Conservation (phyloP, 2,329 filamentous ascomycete species). For the Mycosphaerella sp. region DNA sequence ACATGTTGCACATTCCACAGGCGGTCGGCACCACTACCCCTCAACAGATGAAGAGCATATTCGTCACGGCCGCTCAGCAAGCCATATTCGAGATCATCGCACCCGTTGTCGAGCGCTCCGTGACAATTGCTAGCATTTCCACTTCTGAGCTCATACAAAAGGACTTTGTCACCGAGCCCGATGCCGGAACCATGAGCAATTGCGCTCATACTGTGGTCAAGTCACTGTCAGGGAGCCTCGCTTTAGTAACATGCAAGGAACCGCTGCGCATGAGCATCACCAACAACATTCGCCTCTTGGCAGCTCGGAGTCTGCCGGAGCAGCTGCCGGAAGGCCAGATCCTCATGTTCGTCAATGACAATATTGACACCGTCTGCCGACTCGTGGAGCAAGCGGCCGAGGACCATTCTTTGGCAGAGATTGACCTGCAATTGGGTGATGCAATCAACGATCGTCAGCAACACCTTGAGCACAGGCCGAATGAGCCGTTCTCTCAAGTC, state of each 20-base stretch:
- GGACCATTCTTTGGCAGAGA: conserved; percentile 85
- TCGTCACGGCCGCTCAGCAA: conserved; percentile 76
- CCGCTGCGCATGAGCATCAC: conserved; percentile 93
- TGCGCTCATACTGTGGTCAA: conserved; percentile 93
- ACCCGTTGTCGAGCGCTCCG: conserved; percentile 92
- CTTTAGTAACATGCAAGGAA: conserved; percentile 97
- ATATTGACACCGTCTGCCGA: conserved; percentile 84
- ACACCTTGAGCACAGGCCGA: conserved; percentile 67
- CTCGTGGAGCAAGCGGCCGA: conserved; percentile 96
- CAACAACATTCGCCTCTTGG: conserved; percentile 89
- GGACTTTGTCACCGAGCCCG: conserved; percentile 88
- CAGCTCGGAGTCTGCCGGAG: conserved; percentile 53
- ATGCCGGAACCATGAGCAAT: conserved; percentile 77
- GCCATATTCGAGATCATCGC: conserved; percentile 95
- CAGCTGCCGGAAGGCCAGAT: conserved; percentile 90
- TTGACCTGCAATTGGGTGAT: conserved; percentile 82
- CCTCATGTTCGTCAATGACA: conserved; percentile 98
- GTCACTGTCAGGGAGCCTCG: conserved; percentile 85
- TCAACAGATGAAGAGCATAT: conserved; percentile 62
- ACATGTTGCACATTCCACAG: conserved; percentile 70
- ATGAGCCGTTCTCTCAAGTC: conserved; percentile 76
- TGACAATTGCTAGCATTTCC: conserved; percentile 95
- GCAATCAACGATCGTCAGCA: conserved; percentile 72
- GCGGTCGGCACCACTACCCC: conserved; percentile 68
- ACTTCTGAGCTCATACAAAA: conserved; percentile 94